Base-by-base conservation (phyloP, 2,329 filamentous ascomycete species). In the Zarea fungicola region DNA sequence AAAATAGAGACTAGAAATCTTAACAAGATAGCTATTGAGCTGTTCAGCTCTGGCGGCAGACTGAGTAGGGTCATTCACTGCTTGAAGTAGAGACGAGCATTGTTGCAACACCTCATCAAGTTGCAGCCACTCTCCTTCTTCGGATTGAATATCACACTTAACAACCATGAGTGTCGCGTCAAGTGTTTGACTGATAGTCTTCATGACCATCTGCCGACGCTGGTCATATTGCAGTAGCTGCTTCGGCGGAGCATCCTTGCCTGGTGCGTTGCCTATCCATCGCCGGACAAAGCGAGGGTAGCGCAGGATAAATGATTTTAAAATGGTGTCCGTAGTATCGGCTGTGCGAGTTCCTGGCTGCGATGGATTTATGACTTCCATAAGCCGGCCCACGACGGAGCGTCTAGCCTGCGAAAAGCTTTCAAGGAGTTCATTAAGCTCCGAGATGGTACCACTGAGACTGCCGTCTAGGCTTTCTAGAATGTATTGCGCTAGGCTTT, bases 1-100 rank as follows among this genome's bases (percentile, higher is more conserved):
- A 61, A 84, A 89, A 60, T 88, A 88, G 3, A 87, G 72, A 56
- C 85, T 84, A 0, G 85, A 89, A 22, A 89, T 77, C 57, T 83
- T 87, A 53, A 85, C 75, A 49, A 79, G 72, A 55, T 82, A 80
- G 2, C 69, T 70, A n/a, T 55, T 59, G 11, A 69, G 56, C 43
- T 67, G 62, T 23, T 67, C 67, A 1, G 56, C 42, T 41, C 58
- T 62, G 16, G 59, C 47, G 8, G 55, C 39, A 1, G 66, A 64
- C 11, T 62, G 50, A 4, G 58, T 55, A 5, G 64, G 60, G 40
- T 75, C 67, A 5, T 73, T 72, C 37, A 83, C 67, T 43, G 73
- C 69, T 28, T 80, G 75, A 9, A 84, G 63, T 13, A 85, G 66
- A 6, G 66, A 65, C 7, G 75, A 58, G 51, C 76, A 79, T 51